These are phyloP conservation scores for Coemansia sp. DNA, from an alignment of 192 early-diverging fungal genomes.

Conservation along the genomic window DNA sequence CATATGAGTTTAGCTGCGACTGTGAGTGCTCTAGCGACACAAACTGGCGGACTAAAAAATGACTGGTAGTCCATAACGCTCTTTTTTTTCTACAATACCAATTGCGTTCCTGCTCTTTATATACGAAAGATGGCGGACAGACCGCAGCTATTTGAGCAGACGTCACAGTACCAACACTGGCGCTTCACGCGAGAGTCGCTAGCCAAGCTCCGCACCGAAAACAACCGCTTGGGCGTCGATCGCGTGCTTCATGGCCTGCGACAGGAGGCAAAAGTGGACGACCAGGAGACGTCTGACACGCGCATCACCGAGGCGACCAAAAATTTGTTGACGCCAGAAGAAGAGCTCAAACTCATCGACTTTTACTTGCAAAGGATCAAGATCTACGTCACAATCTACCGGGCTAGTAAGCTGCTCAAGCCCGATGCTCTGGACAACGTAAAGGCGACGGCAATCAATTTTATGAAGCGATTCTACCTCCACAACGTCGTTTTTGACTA, in stretches of 20 bases:
- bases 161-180: conserved; percentile 77
- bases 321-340: conserved; percentile 44
- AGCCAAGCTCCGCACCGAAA: conserved; percentile 59
- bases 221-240: conserved; percentile 60
- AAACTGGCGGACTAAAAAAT: background rate
- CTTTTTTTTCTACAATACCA: background rate
- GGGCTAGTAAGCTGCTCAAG: conserved; percentile 25
- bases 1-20: background rate
- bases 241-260: conserved; percentile 60
- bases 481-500: conserved; percentile 82
- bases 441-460: conserved; percentile 78
- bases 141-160: conserved; percentile 63
- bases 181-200: conserved; percentile 61
- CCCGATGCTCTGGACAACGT: conserved; percentile 36
- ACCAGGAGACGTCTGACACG: conserved; percentile 23
- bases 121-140: conserved; percentile 14
- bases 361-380: conserved; percentile 44
- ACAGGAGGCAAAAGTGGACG: conserved; percentile 58
- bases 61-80: background rate
- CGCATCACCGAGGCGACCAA: conserved; percentile 39
- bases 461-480: conserved; percentile 80
- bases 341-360: conserved; percentile 49
- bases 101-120: background rate
- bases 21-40: background rate
- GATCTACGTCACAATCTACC: conserved; percentile 23